phyloP scores from a whole-genome alignment of 2,329 filamentous ascomycete genomes.

The Epichloe aotearoae region DNA sequence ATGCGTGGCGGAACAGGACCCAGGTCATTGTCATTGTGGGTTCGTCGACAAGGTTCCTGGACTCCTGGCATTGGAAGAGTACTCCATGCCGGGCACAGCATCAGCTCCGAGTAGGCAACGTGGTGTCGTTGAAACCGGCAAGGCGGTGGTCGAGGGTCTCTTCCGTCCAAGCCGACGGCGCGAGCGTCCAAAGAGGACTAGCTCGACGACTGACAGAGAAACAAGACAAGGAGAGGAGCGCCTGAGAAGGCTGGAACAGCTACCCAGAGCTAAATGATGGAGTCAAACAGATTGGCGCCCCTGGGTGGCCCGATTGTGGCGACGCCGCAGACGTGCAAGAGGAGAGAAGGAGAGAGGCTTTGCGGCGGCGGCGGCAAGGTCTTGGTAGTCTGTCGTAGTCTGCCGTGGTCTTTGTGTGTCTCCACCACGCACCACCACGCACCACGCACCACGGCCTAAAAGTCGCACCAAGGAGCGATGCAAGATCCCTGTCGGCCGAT shows the following conservation, averaged over 20 bases:
- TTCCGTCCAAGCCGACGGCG: neutral
- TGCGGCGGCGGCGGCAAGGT: neutral
- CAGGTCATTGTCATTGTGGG: neutral
- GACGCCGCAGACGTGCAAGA: neutral
- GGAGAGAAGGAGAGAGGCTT: neutral
- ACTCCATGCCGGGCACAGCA: neutral
- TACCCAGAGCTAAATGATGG: neutral
- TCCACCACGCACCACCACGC: conserved; percentile 1
- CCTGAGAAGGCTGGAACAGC: neutral
- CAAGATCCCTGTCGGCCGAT: neutral
- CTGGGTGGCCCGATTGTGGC: neutral
- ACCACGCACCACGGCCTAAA: neutral
- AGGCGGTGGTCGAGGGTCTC: neutral
- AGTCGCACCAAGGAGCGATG: neutral
- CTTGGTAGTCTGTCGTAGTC: neutral
- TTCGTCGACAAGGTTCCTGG: neutral
- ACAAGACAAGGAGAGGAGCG: neutral
- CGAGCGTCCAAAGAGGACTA: neutral
- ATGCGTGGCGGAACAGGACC: neutral
- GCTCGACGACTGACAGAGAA: neutral
- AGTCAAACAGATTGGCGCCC: neutral
- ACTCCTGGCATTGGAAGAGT: neutral
- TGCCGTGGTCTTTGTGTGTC: neutral
- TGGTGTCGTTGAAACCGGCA: conserved; percentile 3
- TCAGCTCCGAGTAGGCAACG: neutral